Evolutionary conservation across 805 yeast species (phyloP).

Genomic region (Candida qinlingensis): DNA sequence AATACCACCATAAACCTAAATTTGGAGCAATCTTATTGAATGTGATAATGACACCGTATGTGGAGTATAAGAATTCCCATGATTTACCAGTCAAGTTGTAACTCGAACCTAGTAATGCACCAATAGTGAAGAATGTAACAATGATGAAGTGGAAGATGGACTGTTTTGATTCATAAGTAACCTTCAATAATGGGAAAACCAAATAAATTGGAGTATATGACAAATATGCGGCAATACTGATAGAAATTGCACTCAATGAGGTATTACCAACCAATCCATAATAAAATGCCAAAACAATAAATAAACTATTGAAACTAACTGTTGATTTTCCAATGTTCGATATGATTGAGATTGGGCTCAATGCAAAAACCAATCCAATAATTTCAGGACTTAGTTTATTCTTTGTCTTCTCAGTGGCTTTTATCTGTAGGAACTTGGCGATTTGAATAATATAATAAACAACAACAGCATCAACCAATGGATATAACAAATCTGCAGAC

Average conservation of each 20-base stretch:
- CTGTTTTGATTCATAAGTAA: constrained; percentile 13
- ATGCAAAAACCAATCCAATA: constrained; percentile 59
- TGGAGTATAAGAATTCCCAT: constrained; percentile 43
- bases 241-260: constrained; percentile 40
- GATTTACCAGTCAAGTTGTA: constrained; percentile 33
- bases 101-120: constrained; percentile 32
- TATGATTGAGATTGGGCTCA: constrained; percentile 76
- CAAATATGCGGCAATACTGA: constrained; percentile 62
- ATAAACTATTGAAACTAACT: constrained; percentile 51
- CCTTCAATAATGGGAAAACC: constrained; percentile 48
- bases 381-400: constrained; percentile 32
- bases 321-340: constrained; percentile 69
- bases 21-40: constrained; percentile 80
- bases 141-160: constrained; percentile 24
- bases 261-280: constrained; percentile 37
- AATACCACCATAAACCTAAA: constrained; percentile 97
- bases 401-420: constrained; percentile 6
- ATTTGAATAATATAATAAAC: constrained; percentile 49
- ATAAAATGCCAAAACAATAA: constrained; percentile 43
- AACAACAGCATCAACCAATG: constrained; percentile 53
- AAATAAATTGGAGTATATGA: constrained; percentile 59
- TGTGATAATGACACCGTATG: constrained; percentile 52
- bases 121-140: constrained; percentile 24
- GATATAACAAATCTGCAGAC: constrained; percentile 39
- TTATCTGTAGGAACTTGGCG: constrained; percentile 29